Evolutionary conservation across 2,329 filamentous ascomycete genomes (phyloP), one percentile per base, ranked within the genome.

Genomic region (Aspergillus calidoustus): DNA sequence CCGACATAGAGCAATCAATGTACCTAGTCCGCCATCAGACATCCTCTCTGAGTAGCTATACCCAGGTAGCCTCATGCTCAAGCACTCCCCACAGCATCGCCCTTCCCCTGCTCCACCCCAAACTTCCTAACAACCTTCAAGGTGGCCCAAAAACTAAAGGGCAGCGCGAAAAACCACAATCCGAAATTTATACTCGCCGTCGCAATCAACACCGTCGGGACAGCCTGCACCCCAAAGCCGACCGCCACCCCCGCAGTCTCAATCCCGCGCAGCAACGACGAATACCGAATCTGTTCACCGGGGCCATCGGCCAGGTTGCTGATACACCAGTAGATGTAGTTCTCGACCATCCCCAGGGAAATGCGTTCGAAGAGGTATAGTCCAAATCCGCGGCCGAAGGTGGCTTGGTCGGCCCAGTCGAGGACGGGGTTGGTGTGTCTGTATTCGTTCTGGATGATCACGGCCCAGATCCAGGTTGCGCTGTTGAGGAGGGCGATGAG

Each of bases 281-380:
- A 80, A 62, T 81, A 82, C 50, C 80, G 69, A 59, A 81, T 80
- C 65, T 80, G 77, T 52, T 81, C 79, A 1, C 76, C 78, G 0
- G 77, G 78, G 1, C 77, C 80, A 58, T 81, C 78, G 0, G 79
- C 79, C 3, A 82, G 65, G 59, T 81, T 81, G 3, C 79, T 71
- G 59, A 82, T 82, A 54, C 77, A 81, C 80, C 79, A 82, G 66
- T 82, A 81, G 30, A 81, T 79, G 62, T 79, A 81, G 60, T 81
- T 81, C 54, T 81, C 76, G 2, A 80, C 75, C 69, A 81, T 75
- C 3, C 73, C 71, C 0, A 77, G 64, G 61, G 75, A 77, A 57
- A 79, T 69, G 3, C 76, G 72, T 62, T 80, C 76, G 48, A 81
- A 75, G 60, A 82, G 68, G 60, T 78, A 81, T 8, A 81, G 55